Conservation (phyloP, 2,329 filamentous ascomycete genomes). For the Sporothrix pseudoabietina region DNA sequence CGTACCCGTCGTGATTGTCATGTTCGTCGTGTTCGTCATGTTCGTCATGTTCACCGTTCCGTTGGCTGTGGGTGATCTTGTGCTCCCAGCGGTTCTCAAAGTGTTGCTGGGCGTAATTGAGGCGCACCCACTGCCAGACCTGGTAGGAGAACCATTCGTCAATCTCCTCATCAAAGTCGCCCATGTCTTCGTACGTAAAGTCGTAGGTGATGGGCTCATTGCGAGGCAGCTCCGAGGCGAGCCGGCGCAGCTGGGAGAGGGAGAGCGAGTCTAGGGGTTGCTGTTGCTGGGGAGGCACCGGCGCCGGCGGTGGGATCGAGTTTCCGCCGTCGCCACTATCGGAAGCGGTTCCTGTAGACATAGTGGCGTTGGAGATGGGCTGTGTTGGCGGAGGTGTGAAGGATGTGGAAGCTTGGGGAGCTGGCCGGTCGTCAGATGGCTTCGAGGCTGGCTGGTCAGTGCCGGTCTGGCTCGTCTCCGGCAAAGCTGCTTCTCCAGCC, state of each 20-base stretch:
- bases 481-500: not conserved
- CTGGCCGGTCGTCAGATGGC: not conserved
- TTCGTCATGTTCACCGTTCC: conserved; percentile 38
- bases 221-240: conserved; percentile 73
- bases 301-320: not conserved
- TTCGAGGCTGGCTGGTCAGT: not conserved
- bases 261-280: conserved; percentile 68
- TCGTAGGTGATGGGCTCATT: conserved; percentile 76
- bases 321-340: not conserved
- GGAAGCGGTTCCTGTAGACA: not conserved
- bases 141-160: conserved; percentile 86
- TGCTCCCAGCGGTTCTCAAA: conserved; percentile 77
- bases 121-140: conserved; percentile 78
- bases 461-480: not conserved
- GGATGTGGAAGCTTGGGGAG: not conserved
- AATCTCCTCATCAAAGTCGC: conserved; percentile 38
- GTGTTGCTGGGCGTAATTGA: conserved; percentile 72
- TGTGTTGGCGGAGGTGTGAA: conserved; percentile 21
- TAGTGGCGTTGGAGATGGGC: conserved; percentile 2
- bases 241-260: conserved; percentile 69
- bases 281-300: not conserved
- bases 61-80: conserved; percentile 43
- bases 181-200: conserved; percentile 76
- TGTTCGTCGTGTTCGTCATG: conserved; percentile 34
- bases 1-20: conserved; percentile 42